phyloP scores from a whole-genome alignment of 805 yeast genomes.

The Huiozyma naganishii region DNA sequence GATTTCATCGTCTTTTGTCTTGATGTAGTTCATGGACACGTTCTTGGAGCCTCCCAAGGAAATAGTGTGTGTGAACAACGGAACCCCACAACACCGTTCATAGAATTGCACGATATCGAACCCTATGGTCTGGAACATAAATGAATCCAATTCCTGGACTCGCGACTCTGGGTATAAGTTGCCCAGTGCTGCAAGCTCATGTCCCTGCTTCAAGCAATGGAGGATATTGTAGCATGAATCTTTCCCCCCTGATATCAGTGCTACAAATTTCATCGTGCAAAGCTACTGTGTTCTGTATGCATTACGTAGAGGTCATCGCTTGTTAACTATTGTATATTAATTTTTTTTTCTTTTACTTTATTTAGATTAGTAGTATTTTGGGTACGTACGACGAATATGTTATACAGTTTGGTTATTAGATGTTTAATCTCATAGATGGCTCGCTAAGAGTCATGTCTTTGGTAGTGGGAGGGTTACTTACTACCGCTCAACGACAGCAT shows the following conservation, averaged over 20 bases:
- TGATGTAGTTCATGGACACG: slow-evolving; percentile 54
- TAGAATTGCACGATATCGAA: slow-evolving; percentile 63
- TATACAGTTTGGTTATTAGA: not conserved
- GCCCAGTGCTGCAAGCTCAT: slow-evolving; percentile 75
- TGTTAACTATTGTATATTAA: not conserved
- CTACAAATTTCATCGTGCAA: slow-evolving; percentile 72
- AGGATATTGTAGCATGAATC: slow-evolving; percentile 86
- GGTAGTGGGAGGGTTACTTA: not conserved
- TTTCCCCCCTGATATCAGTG: slow-evolving; percentile 89
- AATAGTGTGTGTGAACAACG: slow-evolving; percentile 63
- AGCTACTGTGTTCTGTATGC: not conserved
- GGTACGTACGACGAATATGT: not conserved
- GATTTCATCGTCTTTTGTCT: slow-evolving; percentile 72
- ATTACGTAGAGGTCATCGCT: not conserved
- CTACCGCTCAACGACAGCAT: slow-evolving; percentile 23
- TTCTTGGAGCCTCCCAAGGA: slow-evolving; percentile 47
- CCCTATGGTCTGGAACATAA: slow-evolving; percentile 97
- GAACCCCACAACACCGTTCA: slow-evolving; percentile 62
- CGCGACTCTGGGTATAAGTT: slow-evolving; percentile 56
- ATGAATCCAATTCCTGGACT: slow-evolving; percentile 75
- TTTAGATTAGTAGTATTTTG: slow-evolving; percentile 14
- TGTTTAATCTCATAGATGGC: no score
- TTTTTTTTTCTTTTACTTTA: not conserved
- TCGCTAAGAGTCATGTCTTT: not conserved
- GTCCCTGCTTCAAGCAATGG: slow-evolving; percentile 79